Evolutionary conservation across 345 rosid genomes (phyloP).

Genomic region (Salix koriyanagi): DNA sequence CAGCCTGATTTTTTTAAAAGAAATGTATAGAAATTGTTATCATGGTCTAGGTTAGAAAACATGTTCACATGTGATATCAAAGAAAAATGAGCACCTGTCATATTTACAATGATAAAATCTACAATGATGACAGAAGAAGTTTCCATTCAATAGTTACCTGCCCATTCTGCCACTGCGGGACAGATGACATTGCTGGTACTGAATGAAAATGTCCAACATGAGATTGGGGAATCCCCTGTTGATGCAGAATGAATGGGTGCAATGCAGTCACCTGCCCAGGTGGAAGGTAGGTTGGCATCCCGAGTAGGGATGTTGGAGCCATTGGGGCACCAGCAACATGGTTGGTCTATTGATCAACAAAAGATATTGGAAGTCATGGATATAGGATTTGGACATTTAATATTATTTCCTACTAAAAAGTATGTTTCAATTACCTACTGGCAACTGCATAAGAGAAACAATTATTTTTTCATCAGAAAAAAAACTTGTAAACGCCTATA

Average conservation of each 20-base stretch:
- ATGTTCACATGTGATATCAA: not conserved
- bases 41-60: not conserved
- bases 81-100: not conserved
- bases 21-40: not conserved
- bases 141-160: slow-evolving; percentile 40
- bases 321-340: slow-evolving; percentile 47
- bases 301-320: slow-evolving; percentile 56
- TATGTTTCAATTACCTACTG: not conserved
- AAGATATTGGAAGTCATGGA: not conserved
- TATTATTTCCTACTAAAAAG: not conserved
- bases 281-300: slow-evolving; percentile 63
- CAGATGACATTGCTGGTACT: slow-evolving; percentile 39
- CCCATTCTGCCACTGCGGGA: slow-evolving; percentile 70
- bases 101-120: not conserved
- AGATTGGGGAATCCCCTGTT: slow-evolving; percentile 58
- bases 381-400: not conserved
- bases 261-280: slow-evolving; percentile 72
- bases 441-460: not conserved
- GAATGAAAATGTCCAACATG: slow-evolving; percentile 57
- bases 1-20: slow-evolving; percentile 36
- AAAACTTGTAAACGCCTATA: not conserved
- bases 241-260: slow-evolving; percentile 75
- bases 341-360: slow-evolving; percentile 33
- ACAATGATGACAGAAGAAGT: not conserved
- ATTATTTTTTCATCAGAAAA: not conserved